Percentiles rank a stretch among this genome's conserved stretches.
Evolutionary conservation across 495 filamentous ascomycete species (phyloP).

Genomic region (Polyplosphaeria fusca): DNA sequence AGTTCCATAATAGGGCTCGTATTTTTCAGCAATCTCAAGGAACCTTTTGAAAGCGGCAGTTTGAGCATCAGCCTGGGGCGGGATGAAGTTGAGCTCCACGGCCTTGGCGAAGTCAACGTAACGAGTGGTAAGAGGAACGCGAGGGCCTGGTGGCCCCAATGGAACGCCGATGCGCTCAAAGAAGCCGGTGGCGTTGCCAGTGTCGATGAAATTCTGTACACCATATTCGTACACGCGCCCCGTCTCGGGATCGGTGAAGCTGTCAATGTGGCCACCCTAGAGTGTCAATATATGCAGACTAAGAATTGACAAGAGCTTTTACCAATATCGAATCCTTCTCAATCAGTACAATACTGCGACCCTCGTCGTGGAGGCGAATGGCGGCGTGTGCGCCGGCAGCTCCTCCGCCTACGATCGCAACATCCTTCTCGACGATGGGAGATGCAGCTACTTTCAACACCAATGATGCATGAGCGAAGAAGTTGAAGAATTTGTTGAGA

Average conservation of each 20-base stretch:
- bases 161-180: conserved; percentile 14
- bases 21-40: conserved; percentile 7
- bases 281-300: no score
- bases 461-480: no score
- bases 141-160: not conserved
- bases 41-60: conserved; percentile 7
- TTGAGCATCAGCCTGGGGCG: not conserved
- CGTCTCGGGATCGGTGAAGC: conserved; percentile 35
- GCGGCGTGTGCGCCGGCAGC: conserved; percentile 49
- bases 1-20: conserved; percentile 3
- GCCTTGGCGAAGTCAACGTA: conserved; percentile 16
- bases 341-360: conserved; percentile 45
- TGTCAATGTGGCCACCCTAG: conserved; percentile 51
- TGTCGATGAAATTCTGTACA: conserved; percentile 14
- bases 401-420: conserved; percentile 53
- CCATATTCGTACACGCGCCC: conserved; percentile 19
- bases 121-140: not conserved
- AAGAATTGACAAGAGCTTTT: no score
- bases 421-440: conserved; percentile 35
- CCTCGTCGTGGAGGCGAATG: conserved; percentile 41
- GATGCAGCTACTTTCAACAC: no score
- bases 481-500: no score
- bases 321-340: conserved; percentile 44
- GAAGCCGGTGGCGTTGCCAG: conserved; percentile 6
- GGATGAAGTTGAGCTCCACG: conserved; percentile 1